Evolutionary conservation across 2,329 filamentous ascomycete genomes (phyloP), one percentile per base, ranked within the genome.

Genomic region (Talaromyces sp.): DNA sequence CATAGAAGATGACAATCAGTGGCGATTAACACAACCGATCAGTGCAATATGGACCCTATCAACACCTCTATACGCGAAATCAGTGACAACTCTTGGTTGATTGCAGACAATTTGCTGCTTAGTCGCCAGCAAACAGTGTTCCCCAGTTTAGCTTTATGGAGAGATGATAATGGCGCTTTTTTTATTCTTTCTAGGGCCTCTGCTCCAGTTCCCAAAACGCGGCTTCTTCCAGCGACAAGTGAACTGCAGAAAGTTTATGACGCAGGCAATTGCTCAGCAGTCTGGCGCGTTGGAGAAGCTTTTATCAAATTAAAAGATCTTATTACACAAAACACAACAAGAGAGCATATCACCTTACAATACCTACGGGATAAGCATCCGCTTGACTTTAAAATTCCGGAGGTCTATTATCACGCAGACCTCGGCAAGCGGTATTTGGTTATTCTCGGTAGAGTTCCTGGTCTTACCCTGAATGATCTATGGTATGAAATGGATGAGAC

Each of bases 231-330:
- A 17, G 43, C 17, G 3, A 57, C 26, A 50, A 50, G 27, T 50
- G 41, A 35, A 50, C 24, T 57, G 11, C 21, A 35, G 29, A 57
- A 51, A 48, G 43, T 57, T 35, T 51, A 57, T 35, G 41, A 50
- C 26, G 26, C 29, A 50, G 55, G 29, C 29, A 19, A 51, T 35
- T n/a, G 3, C 27, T 50, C 38, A 17, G 55, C 38, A 32, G 55
- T 57, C 29, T 57, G 41, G 55, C 38, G 41, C 26, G 41, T 51
- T 50, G 41, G 55, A 26, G 27, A 57, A 57, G 55, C 41, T 35
- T 56, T 57, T 51, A 57, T 57, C 41, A 57, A 57, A 57, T 50
- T 51, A 51, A 50, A 57, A 50, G 41, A 57, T 50, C 26, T 50
- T n/a, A 51, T 50, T 51, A 50, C 26, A 50, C 55, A 26, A 21